Conservation (phyloP, 2,329 filamentous ascomycete species). For the Venturia carpophila region DNA sequence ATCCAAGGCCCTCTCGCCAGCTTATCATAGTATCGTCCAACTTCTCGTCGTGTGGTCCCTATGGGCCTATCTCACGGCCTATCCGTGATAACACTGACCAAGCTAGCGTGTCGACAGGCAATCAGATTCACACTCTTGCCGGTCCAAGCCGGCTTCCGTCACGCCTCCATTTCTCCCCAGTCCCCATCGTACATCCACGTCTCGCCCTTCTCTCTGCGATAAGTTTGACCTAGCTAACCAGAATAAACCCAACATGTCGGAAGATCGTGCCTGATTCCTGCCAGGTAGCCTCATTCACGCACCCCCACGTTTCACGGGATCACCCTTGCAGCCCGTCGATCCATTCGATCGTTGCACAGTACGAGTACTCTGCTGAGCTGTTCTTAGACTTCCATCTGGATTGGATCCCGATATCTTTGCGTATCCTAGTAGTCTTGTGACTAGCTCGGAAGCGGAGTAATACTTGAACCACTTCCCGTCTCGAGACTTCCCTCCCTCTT, state of each 20-base stretch:
- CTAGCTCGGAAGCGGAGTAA: neutral
- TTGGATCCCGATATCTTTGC: slow-evolving; percentile 4
- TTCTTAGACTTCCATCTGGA: neutral
- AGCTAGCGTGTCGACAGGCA: no score
- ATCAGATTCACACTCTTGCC: neutral
- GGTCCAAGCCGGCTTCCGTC: neutral
- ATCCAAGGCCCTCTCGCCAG: neutral
- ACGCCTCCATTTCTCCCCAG: neutral
- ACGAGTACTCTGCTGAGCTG: neutral
- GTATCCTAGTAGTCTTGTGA: neutral
- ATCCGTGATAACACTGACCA: slow-evolving; percentile 3
- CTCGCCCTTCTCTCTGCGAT: neutral
- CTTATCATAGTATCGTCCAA: slow-evolving; percentile 1
- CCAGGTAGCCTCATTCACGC: slow-evolving; percentile 2
- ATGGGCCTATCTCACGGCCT: slow-evolving; percentile 1
- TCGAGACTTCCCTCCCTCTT: neutral
- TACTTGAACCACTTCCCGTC: slow-evolving; percentile 9
- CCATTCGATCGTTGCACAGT: slow-evolving; percentile 5
- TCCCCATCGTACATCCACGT: neutral
- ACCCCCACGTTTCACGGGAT: slow-evolving; percentile 15
- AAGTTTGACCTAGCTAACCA: neutral
- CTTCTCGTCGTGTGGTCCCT: neutral
- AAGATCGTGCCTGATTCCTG: neutral
- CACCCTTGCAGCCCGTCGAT: slow-evolving; percentile 7
- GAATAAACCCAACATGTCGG: neutral